Conservation (phyloP, 495 filamentous ascomycete genomes). For the Neohortaea acidophila region DNA sequence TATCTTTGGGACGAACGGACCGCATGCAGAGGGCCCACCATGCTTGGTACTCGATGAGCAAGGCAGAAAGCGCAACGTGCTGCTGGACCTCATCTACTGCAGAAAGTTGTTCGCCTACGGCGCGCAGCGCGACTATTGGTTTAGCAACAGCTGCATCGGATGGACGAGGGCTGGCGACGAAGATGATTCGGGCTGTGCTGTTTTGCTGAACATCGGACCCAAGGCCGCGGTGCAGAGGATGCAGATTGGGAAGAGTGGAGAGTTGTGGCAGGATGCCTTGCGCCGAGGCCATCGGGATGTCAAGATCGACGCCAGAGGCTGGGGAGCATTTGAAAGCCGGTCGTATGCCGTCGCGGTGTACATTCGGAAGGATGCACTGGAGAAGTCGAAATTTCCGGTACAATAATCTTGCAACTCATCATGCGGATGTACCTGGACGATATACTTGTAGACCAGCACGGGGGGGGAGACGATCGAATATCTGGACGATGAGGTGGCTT, state of each 20-base stretch:
- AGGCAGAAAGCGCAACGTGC: conserved; percentile 29
- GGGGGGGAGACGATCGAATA: no score
- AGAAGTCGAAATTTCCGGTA: conserved; percentile 24
- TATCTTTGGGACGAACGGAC: conserved; percentile 49
- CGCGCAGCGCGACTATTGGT: conserved; percentile 52
- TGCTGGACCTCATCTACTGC: conserved; percentile 47
- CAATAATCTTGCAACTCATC: no score
- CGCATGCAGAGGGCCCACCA: conserved; percentile 39
- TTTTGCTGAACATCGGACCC: conserved; percentile 23
- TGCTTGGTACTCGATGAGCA: conserved; percentile 23
- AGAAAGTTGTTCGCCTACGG: conserved; percentile 58
- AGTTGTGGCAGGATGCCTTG: conserved; percentile 25
- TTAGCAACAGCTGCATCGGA: conserved; percentile 50
- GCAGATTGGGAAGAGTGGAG: conserved; percentile 22
- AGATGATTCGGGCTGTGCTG: conserved; percentile 20
- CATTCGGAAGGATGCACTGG: conserved; percentile 23
- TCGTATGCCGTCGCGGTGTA: conserved; percentile 22
- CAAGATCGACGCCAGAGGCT: conserved; percentile 25
- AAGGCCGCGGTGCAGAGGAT: conserved; percentile 18
- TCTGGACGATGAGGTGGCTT: no score
- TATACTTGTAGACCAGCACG: no score
- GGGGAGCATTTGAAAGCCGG: conserved; percentile 21
- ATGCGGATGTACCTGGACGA: conserved; percentile 22
- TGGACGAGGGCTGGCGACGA: conserved; percentile 38
- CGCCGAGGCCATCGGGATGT: conserved; percentile 20